Evolutionary conservation across 148 eudicot genomes (phyloP), one percentile per base, ranked within the genome.

Genomic region (Vaccinium macrocarpon): DNA sequence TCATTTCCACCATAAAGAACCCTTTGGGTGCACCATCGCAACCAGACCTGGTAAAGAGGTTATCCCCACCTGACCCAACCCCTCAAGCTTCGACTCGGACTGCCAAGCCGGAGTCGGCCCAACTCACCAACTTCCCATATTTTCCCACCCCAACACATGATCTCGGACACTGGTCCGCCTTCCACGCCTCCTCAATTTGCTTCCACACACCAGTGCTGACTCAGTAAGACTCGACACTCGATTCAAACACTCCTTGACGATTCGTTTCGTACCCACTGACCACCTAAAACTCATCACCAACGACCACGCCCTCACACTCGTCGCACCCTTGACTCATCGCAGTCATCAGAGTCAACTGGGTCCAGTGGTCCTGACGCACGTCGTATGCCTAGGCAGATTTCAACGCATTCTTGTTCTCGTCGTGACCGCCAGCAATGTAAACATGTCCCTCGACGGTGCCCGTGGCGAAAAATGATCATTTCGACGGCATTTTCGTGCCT

Each of bases 261-360:
- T 90, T 90, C 4, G 93, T 92, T 2, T 70, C 89, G 81, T 91
- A 92, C 59, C 93, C 95, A 51, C 97, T 90, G 2, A 92, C 88
- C 7, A 94, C 95, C 95, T 92, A 91, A 77, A 94, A 94, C 84
- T 91, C 94, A 8, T 86, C 81, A 85, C 92, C 93, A 21, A 89
- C 79, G 0, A 91, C 78, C 2, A 88, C 18, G 0, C 95, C 95
- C 51, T 90, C 90, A 48, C 95, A 92, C 88, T 94, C 97, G 71
- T 94, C 94, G 55, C 97, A 88, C 84, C 86, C 87, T 84, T 92
- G 90, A 2, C 81, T 84, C 95, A 94, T 94, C 78, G 75, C 83
- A 61, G 74, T 84, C 95, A 94, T 94, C 78, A 71, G 84, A 61
- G 74, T 11, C 89, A 94, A 86, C 90, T 92, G 93, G 27, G 83